phyloP scores from a whole-genome alignment of 164 flowering plant species.

The Saururus chinensis region DNA sequence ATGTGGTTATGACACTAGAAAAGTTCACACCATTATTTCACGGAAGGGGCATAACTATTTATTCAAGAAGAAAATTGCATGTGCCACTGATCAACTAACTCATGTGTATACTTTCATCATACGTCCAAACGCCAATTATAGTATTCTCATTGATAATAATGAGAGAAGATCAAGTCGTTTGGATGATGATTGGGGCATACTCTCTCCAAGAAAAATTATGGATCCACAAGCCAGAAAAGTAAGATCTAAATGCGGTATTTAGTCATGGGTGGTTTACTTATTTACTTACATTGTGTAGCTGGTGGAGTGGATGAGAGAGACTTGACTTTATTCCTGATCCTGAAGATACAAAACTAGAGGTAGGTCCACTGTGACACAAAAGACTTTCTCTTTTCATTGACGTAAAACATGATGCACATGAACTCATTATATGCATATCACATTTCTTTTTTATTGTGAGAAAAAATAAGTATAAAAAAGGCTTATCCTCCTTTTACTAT shows the following conservation, averaged over 20 bases:
- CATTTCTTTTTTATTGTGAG: not conserved
- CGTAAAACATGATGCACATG: not conserved
- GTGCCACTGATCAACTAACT: slow-evolving; percentile 87
- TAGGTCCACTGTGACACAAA: slow-evolving; percentile 6
- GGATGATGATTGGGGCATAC: slow-evolving; percentile 78
- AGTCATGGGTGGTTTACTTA: not conserved
- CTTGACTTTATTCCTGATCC: slow-evolving; percentile 88
- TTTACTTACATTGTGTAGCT: slow-evolving; percentile 51
- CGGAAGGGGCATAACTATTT: slow-evolving; percentile 52
- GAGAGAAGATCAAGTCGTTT: slow-evolving; percentile 83
- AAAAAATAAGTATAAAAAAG: no score
- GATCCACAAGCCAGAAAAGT: slow-evolving; percentile 95
- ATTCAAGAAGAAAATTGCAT: slow-evolving; percentile 90
- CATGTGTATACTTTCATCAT: slow-evolving; percentile 87
- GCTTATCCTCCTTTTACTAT: no score
- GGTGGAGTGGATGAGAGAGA: slow-evolving; percentile 91
- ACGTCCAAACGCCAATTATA: slow-evolving; percentile 88
- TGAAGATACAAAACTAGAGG: slow-evolving; percentile 89
- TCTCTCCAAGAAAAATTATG: slow-evolving; percentile 77
- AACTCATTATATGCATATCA: not conserved
- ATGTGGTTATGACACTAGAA: slow-evolving; percentile 86
- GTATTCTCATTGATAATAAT: slow-evolving; percentile 73
- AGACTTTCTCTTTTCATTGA: not conserved
- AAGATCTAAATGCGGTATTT: not conserved
- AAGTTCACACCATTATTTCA: slow-evolving; percentile 83